A percentile compares a stretch with the other conserved stretches of the same genome.
These are phyloP conservation scores for Graphium sp. DNA, from an alignment of 2,329 filamentous ascomycete genomes.

Conservation along the genomic window DNA sequence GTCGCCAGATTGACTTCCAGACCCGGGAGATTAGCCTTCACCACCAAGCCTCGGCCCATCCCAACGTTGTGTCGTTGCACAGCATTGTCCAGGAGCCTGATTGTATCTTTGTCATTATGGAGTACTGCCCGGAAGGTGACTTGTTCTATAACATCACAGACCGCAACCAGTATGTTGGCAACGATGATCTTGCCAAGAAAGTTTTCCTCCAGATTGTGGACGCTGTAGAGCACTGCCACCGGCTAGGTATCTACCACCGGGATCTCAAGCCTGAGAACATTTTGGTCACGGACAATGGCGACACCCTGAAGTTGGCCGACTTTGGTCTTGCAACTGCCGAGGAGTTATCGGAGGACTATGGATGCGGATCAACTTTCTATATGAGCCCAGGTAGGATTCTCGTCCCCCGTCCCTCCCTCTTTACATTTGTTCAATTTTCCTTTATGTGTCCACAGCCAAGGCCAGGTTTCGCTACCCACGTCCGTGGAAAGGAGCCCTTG, in stretches of 20 bases:
- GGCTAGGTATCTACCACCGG: slow-evolving; percentile 84
- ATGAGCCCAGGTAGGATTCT: slow-evolving; percentile 83
- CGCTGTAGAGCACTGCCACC: slow-evolving; percentile 91
- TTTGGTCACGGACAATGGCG: slow-evolving; percentile 72
- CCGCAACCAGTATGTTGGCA: slow-evolving; percentile 79
- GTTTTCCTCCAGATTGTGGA: slow-evolving; percentile 92
- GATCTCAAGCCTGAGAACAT: slow-evolving; percentile 98
- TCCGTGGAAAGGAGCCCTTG: too few relatives aligned
- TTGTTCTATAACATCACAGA: slow-evolving; percentile 97
- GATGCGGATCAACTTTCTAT: slow-evolving; percentile 96
- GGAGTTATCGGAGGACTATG: slow-evolving; percentile 77
- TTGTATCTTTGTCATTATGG: slow-evolving; percentile 90
- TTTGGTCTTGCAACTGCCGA: slow-evolving; percentile 89
- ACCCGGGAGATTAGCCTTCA: slow-evolving; percentile 86
- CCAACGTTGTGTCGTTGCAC: slow-evolving; percentile 83
- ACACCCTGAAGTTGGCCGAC: slow-evolving; percentile 88
- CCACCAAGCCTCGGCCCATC: slow-evolving; percentile 73
- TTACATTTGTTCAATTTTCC: slow-evolving; percentile 12
- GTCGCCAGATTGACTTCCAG: slow-evolving; percentile 77
- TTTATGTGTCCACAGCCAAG: too few relatives aligned
- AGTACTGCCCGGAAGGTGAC: slow-evolving; percentile 94
- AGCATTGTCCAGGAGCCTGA: slow-evolving; percentile 86
- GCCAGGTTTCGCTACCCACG: too few relatives aligned
- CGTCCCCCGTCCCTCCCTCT: slow-evolving; percentile 5
- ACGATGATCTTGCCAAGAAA: slow-evolving; percentile 72